phyloP scores from a whole-genome alignment of 495 filamentous ascomycete species.

The Penicillium antarcticum region DNA sequence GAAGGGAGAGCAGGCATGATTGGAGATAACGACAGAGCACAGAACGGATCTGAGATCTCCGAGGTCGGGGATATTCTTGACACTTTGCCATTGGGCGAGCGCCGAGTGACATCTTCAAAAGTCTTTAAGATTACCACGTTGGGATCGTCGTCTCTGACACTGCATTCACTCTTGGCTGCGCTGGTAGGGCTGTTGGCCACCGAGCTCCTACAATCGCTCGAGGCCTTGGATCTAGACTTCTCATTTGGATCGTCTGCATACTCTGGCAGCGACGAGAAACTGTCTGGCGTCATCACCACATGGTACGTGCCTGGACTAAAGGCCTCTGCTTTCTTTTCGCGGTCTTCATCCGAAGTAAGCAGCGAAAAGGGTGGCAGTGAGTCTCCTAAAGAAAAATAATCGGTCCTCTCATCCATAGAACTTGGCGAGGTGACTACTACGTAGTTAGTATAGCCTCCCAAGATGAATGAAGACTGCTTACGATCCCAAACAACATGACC shows the following conservation, averaged over 20 bases:
- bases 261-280: constrained; percentile 52
- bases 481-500: constrained; percentile 54
- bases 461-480: constrained; percentile 26
- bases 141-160: constrained; percentile 27
- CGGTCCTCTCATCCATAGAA: constrained; percentile 20
- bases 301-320: constrained; percentile 54
- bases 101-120: constrained; percentile 46
- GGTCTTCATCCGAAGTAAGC: constrained; percentile 58
- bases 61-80: constrained; percentile 36
- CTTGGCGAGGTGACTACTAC: constrained; percentile 24
- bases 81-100: constrained; percentile 22
- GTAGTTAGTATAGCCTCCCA: constrained; percentile 2
- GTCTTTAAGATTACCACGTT: constrained; percentile 46
- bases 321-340: constrained; percentile 55
- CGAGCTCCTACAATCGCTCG: constrained; percentile 18
- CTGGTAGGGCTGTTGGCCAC: constrained; percentile 17
- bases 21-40: constrained; percentile 22
- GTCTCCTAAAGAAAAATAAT: constrained; percentile 32
- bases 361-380: constrained; percentile 49
- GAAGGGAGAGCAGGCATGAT: constrained; percentile 17
- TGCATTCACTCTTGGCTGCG: constrained; percentile 12
- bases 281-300: constrained; percentile 53
- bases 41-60: constrained; percentile 31
- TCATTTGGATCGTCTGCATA: constrained; percentile 39
- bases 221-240: constrained; percentile 11